A percentile compares a stretch with the other conserved stretches of the same genome.
Conservation (phyloP, 2,329 filamentous ascomycete species). For the Magnaporthiopsis rhizophila region DNA sequence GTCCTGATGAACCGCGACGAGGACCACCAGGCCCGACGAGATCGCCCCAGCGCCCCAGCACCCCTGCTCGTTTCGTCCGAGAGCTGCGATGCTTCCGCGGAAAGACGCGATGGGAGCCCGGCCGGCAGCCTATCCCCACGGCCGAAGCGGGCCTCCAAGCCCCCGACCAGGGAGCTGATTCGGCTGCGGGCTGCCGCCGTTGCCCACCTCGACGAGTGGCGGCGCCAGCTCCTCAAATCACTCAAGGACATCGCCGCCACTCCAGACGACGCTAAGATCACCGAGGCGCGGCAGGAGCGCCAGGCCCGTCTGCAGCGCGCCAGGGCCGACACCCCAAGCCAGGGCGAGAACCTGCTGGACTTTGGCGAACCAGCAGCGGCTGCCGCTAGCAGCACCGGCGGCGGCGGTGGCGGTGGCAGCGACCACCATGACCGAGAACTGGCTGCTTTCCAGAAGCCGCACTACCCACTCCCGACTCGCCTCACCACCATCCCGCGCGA, state of each 20-base stretch:
- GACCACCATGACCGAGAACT: slow-evolving; percentile 28
- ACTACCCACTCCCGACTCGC: slow-evolving; percentile 44
- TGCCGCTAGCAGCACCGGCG: slow-evolving; percentile 3
- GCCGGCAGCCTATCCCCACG: slow-evolving; percentile 5
- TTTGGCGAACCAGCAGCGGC: slow-evolving; percentile 22
- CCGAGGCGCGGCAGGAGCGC: slow-evolving; percentile 37
- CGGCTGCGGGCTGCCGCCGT: slow-evolving; percentile 46
- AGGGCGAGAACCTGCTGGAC: slow-evolving; percentile 32
- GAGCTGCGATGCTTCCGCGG: slow-evolving; percentile 10
- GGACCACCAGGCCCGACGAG: slow-evolving; percentile 23
- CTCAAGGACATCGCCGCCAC: slow-evolving; percentile 59
- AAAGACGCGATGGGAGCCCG: slow-evolving; percentile 10
- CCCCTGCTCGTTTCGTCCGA: slow-evolving; percentile 18
- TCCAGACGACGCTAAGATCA: slow-evolving; percentile 38
- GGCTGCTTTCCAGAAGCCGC: slow-evolving; percentile 39
- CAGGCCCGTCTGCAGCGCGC: slow-evolving; percentile 32
- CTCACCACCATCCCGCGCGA: slow-evolving; percentile 47
- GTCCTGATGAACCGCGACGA: slow-evolving; percentile 24
- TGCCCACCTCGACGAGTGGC: slow-evolving; percentile 70
- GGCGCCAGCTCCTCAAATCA: slow-evolving; percentile 58
- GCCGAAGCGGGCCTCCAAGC: slow-evolving; percentile 4
- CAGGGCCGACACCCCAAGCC: slow-evolving; percentile 24
- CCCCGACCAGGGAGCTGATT: slow-evolving; percentile 23
- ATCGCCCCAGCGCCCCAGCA: slow-evolving; percentile 8
- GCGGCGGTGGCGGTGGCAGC: slow-evolving; percentile 18